A percentile compares a stretch with the other conserved stretches of the same genome.
phyloP scores from a whole-genome alignment of 176 grass and related monocot species.

The Hyparrhenia diplandra region DNA sequence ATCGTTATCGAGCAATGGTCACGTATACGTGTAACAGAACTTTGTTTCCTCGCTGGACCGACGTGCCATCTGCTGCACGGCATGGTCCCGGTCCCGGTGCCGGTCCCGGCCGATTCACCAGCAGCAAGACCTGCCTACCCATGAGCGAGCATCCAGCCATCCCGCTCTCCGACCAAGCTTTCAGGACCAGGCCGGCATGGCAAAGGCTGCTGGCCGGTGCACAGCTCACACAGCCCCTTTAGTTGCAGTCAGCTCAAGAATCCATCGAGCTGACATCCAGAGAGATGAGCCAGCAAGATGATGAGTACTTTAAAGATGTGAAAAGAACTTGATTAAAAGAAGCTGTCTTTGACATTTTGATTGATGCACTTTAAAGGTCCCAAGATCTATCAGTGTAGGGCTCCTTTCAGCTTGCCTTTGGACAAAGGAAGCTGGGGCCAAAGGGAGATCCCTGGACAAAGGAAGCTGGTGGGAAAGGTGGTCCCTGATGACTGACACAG shows the following conservation, averaged over 20 bases:
- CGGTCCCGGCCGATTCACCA: too few species aligned
- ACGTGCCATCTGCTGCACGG: not conserved
- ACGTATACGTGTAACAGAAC: not conserved
- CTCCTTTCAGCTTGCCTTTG: not conserved
- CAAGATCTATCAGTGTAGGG: not conserved
- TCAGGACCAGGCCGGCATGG: not conserved
- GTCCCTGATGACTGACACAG: not conserved
- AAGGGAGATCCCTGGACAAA: not conserved
- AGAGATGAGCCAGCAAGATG: not conserved
- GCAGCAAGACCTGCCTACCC: not conserved
- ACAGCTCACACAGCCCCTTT: not conserved
- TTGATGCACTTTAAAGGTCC: constrained; percentile 22
- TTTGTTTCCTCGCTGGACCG: not conserved
- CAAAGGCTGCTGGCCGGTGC: not conserved
- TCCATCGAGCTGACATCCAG: not conserved
- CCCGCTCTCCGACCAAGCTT: not conserved
- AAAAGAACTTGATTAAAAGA: not conserved
- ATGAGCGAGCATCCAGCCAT: too few species aligned
- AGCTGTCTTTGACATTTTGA: constrained; percentile 17
- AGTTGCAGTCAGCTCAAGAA: constrained; percentile 15
- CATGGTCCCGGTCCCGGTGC: too few species aligned
- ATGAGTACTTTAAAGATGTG: not conserved
- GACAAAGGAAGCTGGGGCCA: not conserved
- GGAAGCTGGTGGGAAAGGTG: not conserved
- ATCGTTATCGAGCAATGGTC: not conserved